Base-by-base conservation (phyloP, 371 early-diverging fungal genomes). In the Batkoa obscura region DNA sequence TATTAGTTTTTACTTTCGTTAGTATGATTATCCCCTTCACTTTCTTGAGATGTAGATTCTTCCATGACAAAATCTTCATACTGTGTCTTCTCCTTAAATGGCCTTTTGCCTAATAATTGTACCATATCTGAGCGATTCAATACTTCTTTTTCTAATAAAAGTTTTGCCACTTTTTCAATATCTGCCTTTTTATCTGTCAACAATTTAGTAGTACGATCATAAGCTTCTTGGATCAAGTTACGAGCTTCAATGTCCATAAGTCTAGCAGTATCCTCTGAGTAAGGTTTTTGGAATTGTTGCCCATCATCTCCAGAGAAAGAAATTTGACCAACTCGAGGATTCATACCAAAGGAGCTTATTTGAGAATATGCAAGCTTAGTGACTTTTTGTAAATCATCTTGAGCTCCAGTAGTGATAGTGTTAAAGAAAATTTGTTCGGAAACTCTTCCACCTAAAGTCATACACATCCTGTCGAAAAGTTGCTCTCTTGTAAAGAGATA, bases 371-470 rank as follows among this genome's bases (percentile, higher is more conserved):
- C 97, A 80, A 90, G 82, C 69, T 84, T 86, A 32, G 96, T 96
- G 3, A 98, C 96, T 68, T 94, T 96, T 64, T 94, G 86, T 55
- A 98, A 72, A 74, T 98, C 78, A 56, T 72, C 73, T 43, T 72
- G 71, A 6, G 72, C 74, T n/a, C 72, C 74, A 10, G 72, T 73
- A 36, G 74, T 73, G 36, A 72, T 62, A 2, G 67, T 62, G 58
- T 78, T 72, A 68, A 97, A 97, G 68, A 96, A 94, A 59, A 97
- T 80, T 59, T 89, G 75, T 68, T 98, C 98, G 0, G 94, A 76
- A 0, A 84, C 93, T 50, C 98, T 88, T 1, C 98, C 95, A 50
- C 93, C 98, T 6, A 95, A 73, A 15, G 97, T 91, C 97, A 97
- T 96, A 64, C 88, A 87, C 90, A 95, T 94, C 68, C 93, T 88